Conservation (phyloP, 495 filamentous ascomycete genomes). For the Tuber indicum region DNA sequence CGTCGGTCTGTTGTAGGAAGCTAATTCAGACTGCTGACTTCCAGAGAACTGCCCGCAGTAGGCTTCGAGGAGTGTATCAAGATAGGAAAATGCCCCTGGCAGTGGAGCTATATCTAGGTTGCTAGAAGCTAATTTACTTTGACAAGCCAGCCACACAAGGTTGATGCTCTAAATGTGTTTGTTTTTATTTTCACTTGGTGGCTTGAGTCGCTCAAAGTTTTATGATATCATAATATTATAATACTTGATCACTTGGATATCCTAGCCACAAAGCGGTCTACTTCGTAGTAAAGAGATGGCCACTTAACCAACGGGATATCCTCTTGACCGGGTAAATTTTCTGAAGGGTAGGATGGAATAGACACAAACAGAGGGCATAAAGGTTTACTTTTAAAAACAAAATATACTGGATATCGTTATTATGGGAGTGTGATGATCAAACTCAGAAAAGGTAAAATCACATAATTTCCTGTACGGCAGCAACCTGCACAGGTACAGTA, state of each 20-base stretch:
- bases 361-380: neutral
- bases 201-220: too few species aligned
- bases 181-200: too few species aligned
- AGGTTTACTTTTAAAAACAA: neutral
- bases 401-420: neutral
- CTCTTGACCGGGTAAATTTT: neutral
- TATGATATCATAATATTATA: too few species aligned
- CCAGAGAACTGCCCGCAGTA: neutral
- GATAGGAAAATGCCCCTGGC: neutral
- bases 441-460: neutral
- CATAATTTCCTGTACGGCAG: neutral
- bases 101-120: neutral
- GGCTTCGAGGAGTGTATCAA: neutral
- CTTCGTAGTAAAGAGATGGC: neutral
- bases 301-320: neutral
- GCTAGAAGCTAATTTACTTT: neutral
- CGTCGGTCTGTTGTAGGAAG: neutral
- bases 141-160: neutral
- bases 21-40: neutral
- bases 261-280: neutral
- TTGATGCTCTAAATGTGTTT: too few species aligned
- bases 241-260: too few species aligned
- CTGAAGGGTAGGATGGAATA: neutral
- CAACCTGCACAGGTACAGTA: neutral
- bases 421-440: neutral